Evolutionary conservation across 2,329 filamentous ascomycete species (phyloP).

Genomic region (Phoma sp.): DNA sequence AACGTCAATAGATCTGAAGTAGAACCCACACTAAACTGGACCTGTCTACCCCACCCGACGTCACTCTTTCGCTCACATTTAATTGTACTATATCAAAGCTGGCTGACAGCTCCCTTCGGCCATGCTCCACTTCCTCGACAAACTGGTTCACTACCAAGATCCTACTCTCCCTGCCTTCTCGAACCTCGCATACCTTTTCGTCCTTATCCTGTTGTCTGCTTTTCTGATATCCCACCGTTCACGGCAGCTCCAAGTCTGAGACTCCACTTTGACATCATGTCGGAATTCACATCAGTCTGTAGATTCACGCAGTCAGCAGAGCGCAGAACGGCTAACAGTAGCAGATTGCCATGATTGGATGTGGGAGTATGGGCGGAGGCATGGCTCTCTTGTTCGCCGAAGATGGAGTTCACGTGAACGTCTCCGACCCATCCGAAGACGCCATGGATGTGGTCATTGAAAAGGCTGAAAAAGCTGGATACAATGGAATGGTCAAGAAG

Average conservation of each 20-base stretch:
- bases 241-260: conserved; percentile 20
- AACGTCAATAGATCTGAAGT: conserved; percentile 1
- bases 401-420: conserved; percentile 61
- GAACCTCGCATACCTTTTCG: conserved; percentile 38
- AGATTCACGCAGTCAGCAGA: neutral
- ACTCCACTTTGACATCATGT: conserved; percentile 22
- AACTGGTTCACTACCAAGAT: conserved; percentile 39
- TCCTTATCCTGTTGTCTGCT: conserved; percentile 35
- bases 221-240: conserved; percentile 36
- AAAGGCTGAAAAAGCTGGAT: conserved; percentile 51
- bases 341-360: conserved; percentile 64
- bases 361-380: conserved; percentile 67
- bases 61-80: conserved; percentile 16
- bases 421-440: conserved; percentile 61
- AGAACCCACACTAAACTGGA: conserved; percentile 12
- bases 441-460: conserved; percentile 56
- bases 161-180: conserved; percentile 42
- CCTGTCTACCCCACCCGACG: conserved; percentile 17
- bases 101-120: neutral
- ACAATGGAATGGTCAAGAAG: conserved; percentile 50
- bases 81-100: conserved; percentile 5
- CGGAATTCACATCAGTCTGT: conserved; percentile 38
- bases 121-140: conserved; percentile 41
- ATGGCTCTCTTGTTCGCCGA: conserved; percentile 68
- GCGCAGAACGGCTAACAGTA: conserved; percentile 7